Evolutionary conservation across 306 rosid genomes (phyloP), one percentile per base, ranked within the genome.

Genomic region (Urtica urens): DNA sequence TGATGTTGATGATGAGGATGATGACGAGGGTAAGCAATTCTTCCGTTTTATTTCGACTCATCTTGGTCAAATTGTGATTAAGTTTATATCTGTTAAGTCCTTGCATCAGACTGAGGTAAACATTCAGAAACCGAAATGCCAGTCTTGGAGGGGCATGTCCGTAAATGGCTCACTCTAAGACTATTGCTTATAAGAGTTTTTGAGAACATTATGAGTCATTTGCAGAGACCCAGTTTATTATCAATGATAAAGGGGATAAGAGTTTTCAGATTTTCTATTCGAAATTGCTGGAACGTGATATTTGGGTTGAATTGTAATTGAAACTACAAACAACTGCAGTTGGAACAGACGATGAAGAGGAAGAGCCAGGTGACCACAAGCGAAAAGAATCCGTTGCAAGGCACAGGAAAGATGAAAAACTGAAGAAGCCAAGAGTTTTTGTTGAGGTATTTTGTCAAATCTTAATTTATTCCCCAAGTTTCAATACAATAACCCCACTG

Each of bases 361-460:
- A 77, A 52, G 79, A 53, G 43, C 23, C 53, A 17, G 75, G 68
- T 58, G 74, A 58, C 63, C 73, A 51, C 67, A 71, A 23, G 20
- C 53, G 72, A 51, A 70, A 72, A 60, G 73, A 75, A 49, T 35
- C 60, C 16, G 42, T 28, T 42, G 7, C 69, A 74, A 75, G 59
- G 79, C 51, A 22, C 21, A 74, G 39, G 37, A 76, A 81, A 61
- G 83, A 59, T 45, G 72, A 38, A 26, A 81, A 79, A 70, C 64
- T 58, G 16, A 88, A 87, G 62, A 73, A 55, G 60, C 28, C 78
- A 2, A 81, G 55, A 77, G 94, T 81, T 51, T 52, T 74, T 60
- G 76, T 90, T 70, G 97, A 90, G 97, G 97, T 90, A 90, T 50
- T 19, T 16, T 49, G 40, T 35, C 63, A 19, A 40, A 14, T 44